These are phyloP conservation scores for Pestalotiopsis sp. DNA, from an alignment of 2,329 filamentous ascomycete species.

Conservation along the genomic window DNA sequence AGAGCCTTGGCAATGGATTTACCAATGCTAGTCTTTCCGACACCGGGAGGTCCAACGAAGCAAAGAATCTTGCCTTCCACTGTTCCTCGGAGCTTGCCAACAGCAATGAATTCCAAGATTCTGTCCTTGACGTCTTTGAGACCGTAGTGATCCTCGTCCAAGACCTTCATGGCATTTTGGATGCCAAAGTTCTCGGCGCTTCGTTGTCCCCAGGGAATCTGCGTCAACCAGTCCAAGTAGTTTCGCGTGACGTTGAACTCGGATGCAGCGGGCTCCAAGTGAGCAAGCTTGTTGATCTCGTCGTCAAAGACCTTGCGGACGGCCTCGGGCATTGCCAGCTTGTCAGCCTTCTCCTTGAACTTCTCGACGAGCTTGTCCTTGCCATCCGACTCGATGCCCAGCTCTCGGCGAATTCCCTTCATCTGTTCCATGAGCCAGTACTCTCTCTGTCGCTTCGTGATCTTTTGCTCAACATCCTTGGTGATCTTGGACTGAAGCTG, in stretches of 20 bases:
- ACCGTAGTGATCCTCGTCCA: slow-evolving; percentile 96
- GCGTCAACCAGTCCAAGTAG: slow-evolving; percentile 97
- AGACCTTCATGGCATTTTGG: slow-evolving; percentile 82
- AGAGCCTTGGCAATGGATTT: slow-evolving; percentile 95
- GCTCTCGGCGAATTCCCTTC: slow-evolving; percentile 95
- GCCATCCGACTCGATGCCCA: slow-evolving; percentile 95
- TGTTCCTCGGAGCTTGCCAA: slow-evolving; percentile 93
- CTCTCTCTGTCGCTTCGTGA: slow-evolving; percentile 94
- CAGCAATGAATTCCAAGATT: slow-evolving; percentile 96
- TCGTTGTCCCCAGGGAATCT: slow-evolving; percentile 95
- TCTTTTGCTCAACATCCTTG: slow-evolving; percentile 96
- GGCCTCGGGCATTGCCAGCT: slow-evolving; percentile 93
- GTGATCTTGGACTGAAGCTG: slow-evolving; percentile 96
- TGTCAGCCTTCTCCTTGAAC: slow-evolving; percentile 93
- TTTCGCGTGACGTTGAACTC: slow-evolving; percentile 99
- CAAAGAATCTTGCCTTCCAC: slow-evolving; percentile 98
- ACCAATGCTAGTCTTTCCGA: slow-evolving; percentile 98
- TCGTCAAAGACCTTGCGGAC: slow-evolving; percentile 98
- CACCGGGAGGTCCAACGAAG: slow-evolving; percentile 94
- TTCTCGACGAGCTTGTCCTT: slow-evolving; percentile 98
- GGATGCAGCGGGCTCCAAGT: slow-evolving; percentile 91
- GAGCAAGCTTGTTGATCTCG: slow-evolving; percentile 94
- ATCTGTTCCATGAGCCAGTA: slow-evolving; percentile 99
- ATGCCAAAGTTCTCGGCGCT: slow-evolving; percentile 98
- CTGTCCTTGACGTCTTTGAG: slow-evolving; percentile 98